These are phyloP conservation scores for Populus alba DNA, from an alignment of 345 rosid species.

Conservation along the genomic window DNA sequence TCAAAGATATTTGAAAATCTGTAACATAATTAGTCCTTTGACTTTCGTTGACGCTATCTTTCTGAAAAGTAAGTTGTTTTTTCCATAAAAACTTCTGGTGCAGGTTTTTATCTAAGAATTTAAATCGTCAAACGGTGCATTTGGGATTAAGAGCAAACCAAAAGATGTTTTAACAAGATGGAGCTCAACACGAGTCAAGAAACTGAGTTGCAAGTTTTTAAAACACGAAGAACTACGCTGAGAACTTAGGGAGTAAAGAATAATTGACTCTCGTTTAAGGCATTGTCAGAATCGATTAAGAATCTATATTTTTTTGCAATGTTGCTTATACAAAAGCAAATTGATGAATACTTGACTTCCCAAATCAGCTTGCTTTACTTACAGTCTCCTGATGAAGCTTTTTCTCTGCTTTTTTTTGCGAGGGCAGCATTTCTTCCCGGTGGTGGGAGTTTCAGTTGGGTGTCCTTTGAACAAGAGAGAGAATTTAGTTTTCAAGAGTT, in stretches of 20 bases:
- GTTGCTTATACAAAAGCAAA: background rate
- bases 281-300: background rate
- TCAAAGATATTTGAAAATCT: background rate
- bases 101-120: background rate
- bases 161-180: background rate
- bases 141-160: background rate
- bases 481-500: slow-evolving; percentile 1
- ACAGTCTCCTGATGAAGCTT: slow-evolving; percentile 66
- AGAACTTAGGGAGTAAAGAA: background rate
- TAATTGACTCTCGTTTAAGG: background rate
- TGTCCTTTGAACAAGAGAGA: slow-evolving; percentile 29
- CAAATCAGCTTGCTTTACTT: slow-evolving; percentile 6
- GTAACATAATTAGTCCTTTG: background rate
- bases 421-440: slow-evolving; percentile 29
- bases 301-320: background rate
- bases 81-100: background rate
- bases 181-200: background rate
- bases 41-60: background rate
- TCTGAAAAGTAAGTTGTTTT: background rate
- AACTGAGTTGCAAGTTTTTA: background rate
- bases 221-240: background rate
- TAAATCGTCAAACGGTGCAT: background rate
- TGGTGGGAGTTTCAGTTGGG: slow-evolving; percentile 35
- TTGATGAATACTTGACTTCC: background rate
- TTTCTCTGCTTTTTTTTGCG: slow-evolving; percentile 49